Conservation (phyloP, 345 rosid species). For the Jatropha curcas region DNA sequence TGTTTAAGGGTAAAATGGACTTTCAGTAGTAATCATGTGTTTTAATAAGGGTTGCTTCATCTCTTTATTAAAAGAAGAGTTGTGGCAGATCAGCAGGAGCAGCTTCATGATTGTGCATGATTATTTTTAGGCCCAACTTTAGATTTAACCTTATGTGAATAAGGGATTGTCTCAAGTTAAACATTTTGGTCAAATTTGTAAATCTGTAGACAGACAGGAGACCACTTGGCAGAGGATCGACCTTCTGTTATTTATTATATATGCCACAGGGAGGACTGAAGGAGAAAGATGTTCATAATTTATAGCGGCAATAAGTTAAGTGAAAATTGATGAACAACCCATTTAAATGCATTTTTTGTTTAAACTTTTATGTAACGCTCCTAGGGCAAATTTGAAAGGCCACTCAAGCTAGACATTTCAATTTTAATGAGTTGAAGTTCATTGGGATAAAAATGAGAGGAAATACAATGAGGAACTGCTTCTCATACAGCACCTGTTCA, state of each 20-base stretch:
- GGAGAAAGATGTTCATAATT: not conserved
- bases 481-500: too few species aligned
- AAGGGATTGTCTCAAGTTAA: slow-evolving; percentile 8
- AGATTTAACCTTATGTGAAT: slow-evolving; percentile 5
- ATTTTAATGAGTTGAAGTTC: too few species aligned
- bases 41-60: not conserved
- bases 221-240: not conserved
- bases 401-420: too few species aligned
- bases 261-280: too few species aligned
- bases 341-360: too few species aligned
- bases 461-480: too few species aligned
- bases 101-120: slow-evolving; percentile 12
- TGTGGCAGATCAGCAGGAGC: not conserved
- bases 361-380: too few species aligned
- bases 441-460: too few species aligned
- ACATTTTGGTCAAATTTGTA: not conserved
- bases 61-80: slow-evolving; percentile 3
- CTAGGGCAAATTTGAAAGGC: too few species aligned
- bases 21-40: not conserved
- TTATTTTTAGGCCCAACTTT: not conserved
- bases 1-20: slow-evolving; percentile 5
- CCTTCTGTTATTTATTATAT: not conserved
- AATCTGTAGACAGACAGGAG: not conserved
- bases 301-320: too few species aligned
- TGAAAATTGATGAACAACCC: not conserved